phyloP scores from a whole-genome alignment of 495 filamentous ascomycete genomes.

The Saxophila tyrrhenica region DNA sequence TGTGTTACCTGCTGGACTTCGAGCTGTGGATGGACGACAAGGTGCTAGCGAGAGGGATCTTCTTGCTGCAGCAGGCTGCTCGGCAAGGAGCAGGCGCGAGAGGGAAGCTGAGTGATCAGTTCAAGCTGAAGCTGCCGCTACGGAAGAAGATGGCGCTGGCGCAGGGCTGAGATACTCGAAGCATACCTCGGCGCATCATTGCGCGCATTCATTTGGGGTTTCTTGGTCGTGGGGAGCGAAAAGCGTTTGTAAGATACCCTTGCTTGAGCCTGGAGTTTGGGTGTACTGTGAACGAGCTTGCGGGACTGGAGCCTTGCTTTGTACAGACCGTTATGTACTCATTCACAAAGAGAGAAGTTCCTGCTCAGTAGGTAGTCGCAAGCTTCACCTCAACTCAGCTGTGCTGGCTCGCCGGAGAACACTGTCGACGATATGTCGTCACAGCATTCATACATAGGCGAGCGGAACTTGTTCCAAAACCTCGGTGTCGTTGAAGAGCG shows the following conservation, averaged over 20 bases:
- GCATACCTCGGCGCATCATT: neutral
- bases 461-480: too few species aligned
- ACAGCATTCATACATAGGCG: too few species aligned
- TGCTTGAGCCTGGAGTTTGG: neutral
- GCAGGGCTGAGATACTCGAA: neutral
- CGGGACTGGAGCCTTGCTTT: neutral
- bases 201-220: neutral
- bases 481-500: too few species aligned
- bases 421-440: too few species aligned
- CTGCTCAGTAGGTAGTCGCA: too few species aligned
- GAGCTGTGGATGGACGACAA: constrained; percentile 23
- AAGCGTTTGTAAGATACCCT: neutral
- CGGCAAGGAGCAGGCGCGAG: constrained; percentile 11
- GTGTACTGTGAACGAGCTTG: neutral
- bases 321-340: too few species aligned
- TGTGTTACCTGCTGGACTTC: constrained; percentile 30
- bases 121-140: constrained; percentile 18
- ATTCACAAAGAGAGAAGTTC: too few species aligned
- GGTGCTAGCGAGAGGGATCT: constrained; percentile 13
- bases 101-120: constrained; percentile 11
- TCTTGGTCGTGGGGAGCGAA: neutral
- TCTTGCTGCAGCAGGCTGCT: constrained; percentile 18
- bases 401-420: neutral
- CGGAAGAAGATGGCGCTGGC: constrained; percentile 7
- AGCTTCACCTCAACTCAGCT: too few species aligned